phyloP scores from a whole-genome alignment of 2,329 filamentous ascomycete species.

The Amylocarpus encephaloides region DNA sequence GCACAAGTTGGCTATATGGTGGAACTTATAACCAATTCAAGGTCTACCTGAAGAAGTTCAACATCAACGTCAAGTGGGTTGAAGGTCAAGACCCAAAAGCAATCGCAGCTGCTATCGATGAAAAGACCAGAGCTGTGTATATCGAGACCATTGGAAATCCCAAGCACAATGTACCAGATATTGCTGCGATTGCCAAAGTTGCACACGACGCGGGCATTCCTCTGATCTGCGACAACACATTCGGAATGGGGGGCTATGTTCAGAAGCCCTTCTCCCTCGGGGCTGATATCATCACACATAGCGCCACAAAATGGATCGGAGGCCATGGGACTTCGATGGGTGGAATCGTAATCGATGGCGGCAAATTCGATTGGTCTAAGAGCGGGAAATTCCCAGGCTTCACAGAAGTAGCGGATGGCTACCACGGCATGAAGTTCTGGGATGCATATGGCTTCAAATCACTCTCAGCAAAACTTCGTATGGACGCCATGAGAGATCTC shows the following conservation, averaged over 20 bases:
- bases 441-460: conserved; percentile 59
- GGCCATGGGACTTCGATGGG: conserved; percentile 62
- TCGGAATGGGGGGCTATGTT: conserved; percentile 7
- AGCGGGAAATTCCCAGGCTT: conserved; percentile 64
- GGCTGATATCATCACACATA: conserved; percentile 62
- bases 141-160: conserved; percentile 64
- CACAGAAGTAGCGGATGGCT: conserved; percentile 53
- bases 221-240: conserved; percentile 35
- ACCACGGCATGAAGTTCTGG: conserved; percentile 62
- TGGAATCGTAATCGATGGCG: conserved; percentile 57
- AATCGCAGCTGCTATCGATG: conserved; percentile 56
- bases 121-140: conserved; percentile 61
- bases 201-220: conserved; percentile 54
- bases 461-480: conserved; percentile 57
- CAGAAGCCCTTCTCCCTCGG: conserved; percentile 33
- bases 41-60: conserved; percentile 55
- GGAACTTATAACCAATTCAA: conserved; percentile 65
- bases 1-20: conserved; percentile 59
- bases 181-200: conserved; percentile 55
- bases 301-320: conserved; percentile 61
- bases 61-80: conserved; percentile 60
- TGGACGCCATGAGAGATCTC: conserved; percentile 61
- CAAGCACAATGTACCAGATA: conserved; percentile 61
- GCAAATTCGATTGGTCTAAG: conserved; percentile 64
- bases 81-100: conserved; percentile 52